Base-by-base conservation (phyloP, 1,284 basidiomycete genomes). In the Meira nashicola region DNA sequence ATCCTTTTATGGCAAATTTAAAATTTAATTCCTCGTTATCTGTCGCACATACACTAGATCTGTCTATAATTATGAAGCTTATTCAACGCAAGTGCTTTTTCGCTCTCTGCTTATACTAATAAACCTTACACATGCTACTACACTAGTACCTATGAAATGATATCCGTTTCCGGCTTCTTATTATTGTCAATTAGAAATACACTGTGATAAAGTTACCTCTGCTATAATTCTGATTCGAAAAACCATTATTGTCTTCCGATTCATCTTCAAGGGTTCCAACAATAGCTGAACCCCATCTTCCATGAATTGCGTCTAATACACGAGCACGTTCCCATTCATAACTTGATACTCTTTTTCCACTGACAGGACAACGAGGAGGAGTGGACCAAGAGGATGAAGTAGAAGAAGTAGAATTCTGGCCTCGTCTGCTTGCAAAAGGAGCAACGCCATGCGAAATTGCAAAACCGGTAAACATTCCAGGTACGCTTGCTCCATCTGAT, bases 331-430 rank as follows among this genome's bases (percentile, higher is more conserved):
- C 46, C 46, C 46, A 48, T 48, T 48, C 46, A 7, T 23, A 23
- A 14, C 12, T n/a, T 21, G 17, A 5, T 3, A 48, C 46, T n/a
- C 21, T n/a, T 5, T n/a, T 23, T 25, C 46, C 25, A 23, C 46
- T 48, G 21, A 48, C 21, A 19, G 46, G 46, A 48, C 46, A 48
- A 15, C 46, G 46, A 48, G 46, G 17, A 48, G 46, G 46, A 7
- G 17, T 21, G 17, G 12, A n/a, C 12, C 17, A 48, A 12, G 46
- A 48, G 25, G 46, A 48, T 33, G 28, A 33, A 33, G 28, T 4
- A 33, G 28, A 33, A 8, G 28, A 33, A 8, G 28, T 4, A 4
- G 28, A 33, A 33, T 33, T 8, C 8, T 8, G 4, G 8, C 4
- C 28, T 8, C 8, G 28, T 8, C 28, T 33, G 28, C 28, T 8